Base-by-base conservation (phyloP, 495 filamentous ascomycete genomes). In the Daldinia decipiens region DNA sequence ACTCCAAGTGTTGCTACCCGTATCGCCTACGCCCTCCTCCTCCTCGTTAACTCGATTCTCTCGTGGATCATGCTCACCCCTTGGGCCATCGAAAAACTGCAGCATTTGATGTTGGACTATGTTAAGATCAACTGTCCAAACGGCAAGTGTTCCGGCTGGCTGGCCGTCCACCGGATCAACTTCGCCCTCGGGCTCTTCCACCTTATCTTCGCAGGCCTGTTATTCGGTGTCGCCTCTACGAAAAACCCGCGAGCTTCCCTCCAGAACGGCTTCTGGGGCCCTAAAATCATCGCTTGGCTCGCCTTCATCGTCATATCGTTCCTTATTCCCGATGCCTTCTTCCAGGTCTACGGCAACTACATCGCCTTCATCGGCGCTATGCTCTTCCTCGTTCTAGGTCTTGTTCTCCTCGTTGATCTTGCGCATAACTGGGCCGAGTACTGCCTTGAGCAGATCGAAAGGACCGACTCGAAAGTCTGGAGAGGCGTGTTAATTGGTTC, bases 11-110 rank as follows among this genome's bases (percentile, higher is more conserved):
- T 97, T 82, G 94, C 94, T 38, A 99, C 95, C 76, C 91, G 95
- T 82, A 97, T 99, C 80, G 94, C 92, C 76, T 99, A 98, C 81
- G 95, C 96, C 71, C 88, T 98, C 77, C 91, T 99, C 74, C 93
- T 99, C 60, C 87, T 98, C 68, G 80, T 97, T 82, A 98, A 99
- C 87, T 97, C 94, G 52, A 97, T 98, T 67, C 78, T 97, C 52
- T 95, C 96, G 31, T 99, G 95, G 95, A 92, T 99, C 36, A 97
- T 98, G 94, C 94, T 98, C 85, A 98, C 95, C 8, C 93, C 93
- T 66, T 99, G 96, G 95, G 95, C 95, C 15, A 90, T 98, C 78
- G 94, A 97, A 74, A 98, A 98, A 76, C 83, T 99, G 9, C 89
- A 97, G 77, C 87, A 95, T 69, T 79, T 98, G 53, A 95, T 93